Base-by-base conservation (phyloP, 2,329 filamentous ascomycete genomes). In the Verticillium dahliae region DNA sequence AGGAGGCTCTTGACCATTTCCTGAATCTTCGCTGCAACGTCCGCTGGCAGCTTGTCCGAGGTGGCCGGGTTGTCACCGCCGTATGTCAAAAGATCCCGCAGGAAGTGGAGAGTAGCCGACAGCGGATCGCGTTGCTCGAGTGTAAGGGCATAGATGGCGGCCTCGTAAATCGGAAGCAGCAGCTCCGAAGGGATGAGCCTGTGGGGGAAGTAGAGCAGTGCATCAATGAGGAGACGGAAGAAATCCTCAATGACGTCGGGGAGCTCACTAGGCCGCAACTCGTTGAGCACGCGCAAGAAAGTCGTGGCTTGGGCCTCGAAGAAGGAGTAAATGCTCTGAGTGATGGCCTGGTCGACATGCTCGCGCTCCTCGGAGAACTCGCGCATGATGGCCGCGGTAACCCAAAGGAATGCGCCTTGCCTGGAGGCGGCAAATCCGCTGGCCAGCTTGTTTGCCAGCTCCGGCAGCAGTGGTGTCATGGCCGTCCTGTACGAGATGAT, bases 381-480 rank as follows among this genome's bases (percentile, higher is more conserved):
- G 62, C 95, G 90, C 35, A 99, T 84, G 65, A 99, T 96, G 9
- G 94, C 92, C 66, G 93, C 91, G 2, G 94, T 97, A 1, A 95
- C 94, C 95, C 95, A 99, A n/a, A 99, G 81, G 82, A 99, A 99
- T 73, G 94, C 97, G 13, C 95, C 95, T 75, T 99, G 94, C 63
- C 88, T 86, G 11, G 94, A 97, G 18, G 85, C 83, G 61, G 90
- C 84, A 73, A 99, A 99, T 4, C 94, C 93, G 65, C 83, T 84
- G 1, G 91, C 91, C 62, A 99, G 84, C 75, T 94, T 96, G 68
- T 94, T 90, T 18, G 95, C 96, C 76, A 99, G 87, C 22, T 87
- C 84, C 1, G 90, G 90, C 55, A 99, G 82, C 56, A 99, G 78
- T 31, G 94, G 92, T 14, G 90, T 86, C 81, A 96, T 96, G 58